phyloP scores from a whole-genome alignment of 1,139 yeast genomes.

The Hemisphaericaspora subhashii region DNA sequence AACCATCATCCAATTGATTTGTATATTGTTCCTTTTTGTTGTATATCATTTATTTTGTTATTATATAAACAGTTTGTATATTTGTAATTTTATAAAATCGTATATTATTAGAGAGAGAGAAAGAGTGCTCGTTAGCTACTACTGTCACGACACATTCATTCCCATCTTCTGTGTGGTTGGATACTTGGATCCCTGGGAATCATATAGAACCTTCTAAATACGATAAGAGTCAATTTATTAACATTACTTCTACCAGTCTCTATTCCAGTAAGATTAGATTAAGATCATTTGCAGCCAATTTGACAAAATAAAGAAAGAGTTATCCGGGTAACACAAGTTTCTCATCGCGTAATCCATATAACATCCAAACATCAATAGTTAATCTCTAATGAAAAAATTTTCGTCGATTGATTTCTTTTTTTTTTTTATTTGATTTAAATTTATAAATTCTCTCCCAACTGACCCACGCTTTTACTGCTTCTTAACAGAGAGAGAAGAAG shows the following conservation, averaged over 20 bases:
- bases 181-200: no score
- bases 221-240: no score
- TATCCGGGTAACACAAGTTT: constrained; percentile 1
- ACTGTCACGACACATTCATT: no score
- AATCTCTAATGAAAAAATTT: background rate
- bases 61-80: constrained; percentile 1
- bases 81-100: constrained; percentile 1
- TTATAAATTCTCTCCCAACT: no score
- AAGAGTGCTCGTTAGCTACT: no score
- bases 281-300: background rate
- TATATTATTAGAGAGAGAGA: background rate
- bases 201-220: no score
- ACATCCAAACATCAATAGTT: constrained; percentile 2
- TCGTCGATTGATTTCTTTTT: background rate
- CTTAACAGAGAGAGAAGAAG: background rate
- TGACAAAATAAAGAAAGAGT: background rate
- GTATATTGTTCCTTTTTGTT: background rate
- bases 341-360: background rate
- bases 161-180: no score
- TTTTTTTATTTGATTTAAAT: background rate
- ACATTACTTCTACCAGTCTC: no score
- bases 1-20: constrained; percentile 12
- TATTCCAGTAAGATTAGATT: constrained; percentile 1
- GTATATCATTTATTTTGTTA: constrained; percentile 1
- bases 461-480: background rate